Conservation (phyloP, 352 stramenopile species). For the Pythium chondricola region DNA sequence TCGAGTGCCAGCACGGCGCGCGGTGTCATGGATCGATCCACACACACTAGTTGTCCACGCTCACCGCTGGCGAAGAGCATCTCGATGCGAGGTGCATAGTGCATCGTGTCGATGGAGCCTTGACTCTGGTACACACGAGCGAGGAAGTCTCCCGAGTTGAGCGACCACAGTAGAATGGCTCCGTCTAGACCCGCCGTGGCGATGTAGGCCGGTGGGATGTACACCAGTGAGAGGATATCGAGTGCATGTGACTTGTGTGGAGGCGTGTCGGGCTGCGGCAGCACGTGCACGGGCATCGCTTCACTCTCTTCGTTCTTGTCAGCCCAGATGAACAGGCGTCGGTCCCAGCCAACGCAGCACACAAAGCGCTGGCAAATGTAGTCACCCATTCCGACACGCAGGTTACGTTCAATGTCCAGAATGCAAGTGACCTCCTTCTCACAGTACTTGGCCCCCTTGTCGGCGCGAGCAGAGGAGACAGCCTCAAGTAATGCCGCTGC, state of each 20-base stretch:
- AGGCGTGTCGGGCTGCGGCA: slow-evolving; percentile 31
- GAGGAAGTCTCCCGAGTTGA: slow-evolving; percentile 72
- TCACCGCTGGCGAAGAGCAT: slow-evolving; percentile 66
- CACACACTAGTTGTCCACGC: slow-evolving; percentile 49
- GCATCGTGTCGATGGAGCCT: slow-evolving; percentile 62
- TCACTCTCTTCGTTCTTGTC: slow-evolving; percentile 79
- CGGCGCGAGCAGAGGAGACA: neutral
- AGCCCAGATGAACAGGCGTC: slow-evolving; percentile 75
- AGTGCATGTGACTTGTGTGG: slow-evolving; percentile 45
- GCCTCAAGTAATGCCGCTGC: slow-evolving; percentile 5
- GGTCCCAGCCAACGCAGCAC: slow-evolving; percentile 80
- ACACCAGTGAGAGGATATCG: slow-evolving; percentile 62
- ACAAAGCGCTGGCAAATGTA: slow-evolving; percentile 80
- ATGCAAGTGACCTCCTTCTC: slow-evolving; percentile 84
- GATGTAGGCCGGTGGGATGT: slow-evolving; percentile 65
- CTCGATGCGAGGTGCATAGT: slow-evolving; percentile 65
- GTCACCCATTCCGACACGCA: slow-evolving; percentile 75
- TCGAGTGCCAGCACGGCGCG: slow-evolving; percentile 39
- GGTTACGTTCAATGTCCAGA: slow-evolving; percentile 68
- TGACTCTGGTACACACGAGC: slow-evolving; percentile 50
- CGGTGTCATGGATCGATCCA: slow-evolving; percentile 59
- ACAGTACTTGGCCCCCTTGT: slow-evolving; percentile 31
- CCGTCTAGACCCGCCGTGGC: slow-evolving; percentile 62
- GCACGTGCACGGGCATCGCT: slow-evolving; percentile 45
- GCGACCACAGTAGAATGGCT: slow-evolving; percentile 68